These are phyloP conservation scores for Daldinia grandis DNA, from an alignment of 495 filamentous ascomycete genomes.

Conservation along the genomic window DNA sequence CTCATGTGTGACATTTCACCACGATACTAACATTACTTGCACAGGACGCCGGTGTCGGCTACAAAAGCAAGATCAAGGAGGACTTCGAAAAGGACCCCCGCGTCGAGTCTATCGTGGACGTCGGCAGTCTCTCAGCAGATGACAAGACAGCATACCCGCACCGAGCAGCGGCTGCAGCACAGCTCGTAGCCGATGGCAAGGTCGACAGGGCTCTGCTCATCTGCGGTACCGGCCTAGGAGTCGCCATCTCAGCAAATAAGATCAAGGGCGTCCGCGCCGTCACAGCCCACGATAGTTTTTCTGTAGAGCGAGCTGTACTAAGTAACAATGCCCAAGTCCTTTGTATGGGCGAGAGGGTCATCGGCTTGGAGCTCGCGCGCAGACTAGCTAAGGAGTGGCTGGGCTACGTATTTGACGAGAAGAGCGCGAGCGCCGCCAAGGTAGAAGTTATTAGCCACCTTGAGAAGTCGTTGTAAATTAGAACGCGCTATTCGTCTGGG, in stretches of 20 bases:
- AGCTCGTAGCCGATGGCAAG: constrained; percentile 72
- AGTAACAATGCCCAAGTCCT: constrained; percentile 90
- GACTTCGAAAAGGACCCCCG: constrained; percentile 72
- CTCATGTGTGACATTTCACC: not conserved
- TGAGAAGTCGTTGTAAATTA: constrained; percentile 60
- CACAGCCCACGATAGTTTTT: constrained; percentile 86
- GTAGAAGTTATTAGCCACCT: constrained; percentile 78
- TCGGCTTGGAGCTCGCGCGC: constrained; percentile 81
- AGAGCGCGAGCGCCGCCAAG: constrained; percentile 75
- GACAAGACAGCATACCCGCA: constrained; percentile 89
- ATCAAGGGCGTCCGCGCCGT: constrained; percentile 85
- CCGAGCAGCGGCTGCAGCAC: constrained; percentile 73
- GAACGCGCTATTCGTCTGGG: not conserved
- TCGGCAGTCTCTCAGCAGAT: constrained; percentile 59
- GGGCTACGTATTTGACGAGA: constrained; percentile 80
- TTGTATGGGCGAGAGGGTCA: constrained; percentile 86
- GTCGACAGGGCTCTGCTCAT: constrained; percentile 84
- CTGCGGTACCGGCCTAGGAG: constrained; percentile 86
- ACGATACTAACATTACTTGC: constrained; percentile 27
- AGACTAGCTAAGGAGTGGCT: constrained; percentile 83
- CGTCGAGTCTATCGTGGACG: constrained; percentile 74
- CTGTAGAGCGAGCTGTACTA: constrained; percentile 80
- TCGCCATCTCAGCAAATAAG: constrained; percentile 88
- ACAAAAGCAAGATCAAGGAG: constrained; percentile 81
- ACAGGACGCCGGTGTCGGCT: constrained; percentile 77